Base-by-base conservation (phyloP, 2,329 filamentous ascomycete species). In the Immersiporthe knoxdaviesiana region DNA sequence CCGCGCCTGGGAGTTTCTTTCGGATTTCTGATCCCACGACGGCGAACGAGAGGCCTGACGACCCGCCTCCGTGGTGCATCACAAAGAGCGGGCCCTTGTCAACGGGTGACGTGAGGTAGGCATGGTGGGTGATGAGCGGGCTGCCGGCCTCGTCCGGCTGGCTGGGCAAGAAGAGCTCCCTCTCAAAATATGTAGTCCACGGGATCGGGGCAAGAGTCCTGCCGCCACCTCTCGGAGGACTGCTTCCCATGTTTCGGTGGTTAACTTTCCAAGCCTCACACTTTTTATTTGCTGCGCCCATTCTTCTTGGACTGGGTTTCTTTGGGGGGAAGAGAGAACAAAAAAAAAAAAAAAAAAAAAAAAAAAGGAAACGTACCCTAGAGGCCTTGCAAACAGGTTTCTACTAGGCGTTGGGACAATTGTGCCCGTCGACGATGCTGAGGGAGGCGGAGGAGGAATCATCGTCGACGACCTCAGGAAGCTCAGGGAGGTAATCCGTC, bases 41-140 rank as follows among this genome's bases (percentile, higher is more conserved):
- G 6, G 94, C 94, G 80, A 98, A 99, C 2, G 94, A 97, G 69
- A 98, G 87, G 8, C 92, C 97, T 0, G 94, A 97, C 4, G 94
- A 97, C 21, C 96, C 96, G 54, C 93, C 96, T 52, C 96, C 96
- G 80, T 99, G 96, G 77, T 99, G 96, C 81, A 92, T 93, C 70
- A 98, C 91, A 79, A 99, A 94, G 6, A 99, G 84, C 0, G 95
- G 94, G 0, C 91, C 92, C 71, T 87, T 86, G 50, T 86, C 89
- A 56, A 86, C 85, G 11, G 95, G 94, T 0, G 94, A 93, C 27
- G 90, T 97, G 58, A 98, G 84, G 79, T 98, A 98, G 68, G 88
- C 92, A 82, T 99, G 96, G 77, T 94, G 91, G 65, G 84, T 87
- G 56, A 93, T 87, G 30, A 81, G 78, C 79, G 76, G 52, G 72